Percentiles rank a stretch among this genome's conserved stretches.
phyloP scores from a whole-genome alignment of 169 alveolate genomes.

The Pseudocohnilembus persalinus region DNA sequence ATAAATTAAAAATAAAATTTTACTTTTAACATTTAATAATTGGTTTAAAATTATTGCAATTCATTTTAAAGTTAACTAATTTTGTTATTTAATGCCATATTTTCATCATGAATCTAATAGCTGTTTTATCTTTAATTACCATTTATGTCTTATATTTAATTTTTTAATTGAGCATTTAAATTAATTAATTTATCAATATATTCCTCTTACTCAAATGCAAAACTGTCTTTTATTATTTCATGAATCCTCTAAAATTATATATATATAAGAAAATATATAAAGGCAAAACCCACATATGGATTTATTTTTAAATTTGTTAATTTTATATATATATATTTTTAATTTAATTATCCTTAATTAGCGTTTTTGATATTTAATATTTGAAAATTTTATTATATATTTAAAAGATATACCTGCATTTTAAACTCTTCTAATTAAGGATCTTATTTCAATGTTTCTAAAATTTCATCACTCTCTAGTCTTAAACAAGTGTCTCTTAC shows the following conservation, averaged over 20 bases:
- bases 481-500: neutral
- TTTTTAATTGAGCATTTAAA: neutral
- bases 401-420: neutral
- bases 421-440: neutral
- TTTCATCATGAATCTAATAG: neutral
- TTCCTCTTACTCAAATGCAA: neutral
- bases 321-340: too few relatives aligned
- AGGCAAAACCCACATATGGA: too few relatives aligned
- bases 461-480: neutral
- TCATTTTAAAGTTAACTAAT: too few relatives aligned
- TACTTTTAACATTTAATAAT: neutral
- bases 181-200: neutral
- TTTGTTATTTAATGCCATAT: too few relatives aligned
- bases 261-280: too few relatives aligned
- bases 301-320: too few relatives aligned
- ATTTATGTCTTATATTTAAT: too few relatives aligned
- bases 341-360: neutral
- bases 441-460: neutral
- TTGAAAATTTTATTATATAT: too few relatives aligned
- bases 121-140: neutral
- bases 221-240: neutral
- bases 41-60: neutral
- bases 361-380: too few relatives aligned
- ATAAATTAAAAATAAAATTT: too few relatives aligned
- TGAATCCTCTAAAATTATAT: neutral